Evolutionary conservation across 345 rosid genomes (phyloP).

Genomic region (Carallia pectinifolia): DNA sequence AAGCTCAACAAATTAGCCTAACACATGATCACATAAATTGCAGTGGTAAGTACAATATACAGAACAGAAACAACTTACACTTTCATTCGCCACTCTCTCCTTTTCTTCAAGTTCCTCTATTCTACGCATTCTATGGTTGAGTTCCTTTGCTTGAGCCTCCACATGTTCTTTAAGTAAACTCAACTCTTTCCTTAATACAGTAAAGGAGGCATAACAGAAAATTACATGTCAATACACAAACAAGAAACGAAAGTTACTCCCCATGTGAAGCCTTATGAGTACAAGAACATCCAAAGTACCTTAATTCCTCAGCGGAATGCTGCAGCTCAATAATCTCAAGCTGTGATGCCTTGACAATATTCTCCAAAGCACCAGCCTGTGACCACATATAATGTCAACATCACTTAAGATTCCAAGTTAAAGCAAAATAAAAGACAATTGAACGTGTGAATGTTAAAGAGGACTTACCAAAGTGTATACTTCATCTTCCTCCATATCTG

Average conservation of each 20-base stretch:
- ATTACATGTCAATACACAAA: conserved; percentile 18
- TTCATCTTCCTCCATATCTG: conserved; percentile 67
- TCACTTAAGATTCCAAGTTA: conserved; percentile 9
- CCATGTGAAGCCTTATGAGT: conserved; percentile 4
- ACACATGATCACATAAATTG: neutral
- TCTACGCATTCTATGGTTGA: conserved; percentile 57
- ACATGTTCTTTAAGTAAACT: conserved; percentile 58
- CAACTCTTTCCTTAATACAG: conserved; percentile 77
- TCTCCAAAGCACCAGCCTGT: conserved; percentile 96
- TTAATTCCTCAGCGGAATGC: conserved; percentile 75
- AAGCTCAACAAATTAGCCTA: neutral
- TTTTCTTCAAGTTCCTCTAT: conserved; percentile 88
- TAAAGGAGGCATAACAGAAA: conserved; percentile 22
- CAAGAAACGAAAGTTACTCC: neutral
- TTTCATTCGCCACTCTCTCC: conserved; percentile 91
- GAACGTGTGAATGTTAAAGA: conserved; percentile 4
- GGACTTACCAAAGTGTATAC: conserved; percentile 71
- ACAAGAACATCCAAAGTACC: conserved; percentile 38
- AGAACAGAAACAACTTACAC: conserved; percentile 45
- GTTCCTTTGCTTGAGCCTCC: conserved; percentile 79
- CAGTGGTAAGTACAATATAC: neutral
- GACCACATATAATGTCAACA: conserved; percentile 14
- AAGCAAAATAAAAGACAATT: neutral
- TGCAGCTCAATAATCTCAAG: conserved; percentile 74
- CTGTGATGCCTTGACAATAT: conserved; percentile 87